Conservation (phyloP, 257 asterid genomes). For the Fraxinus excelsior region DNA sequence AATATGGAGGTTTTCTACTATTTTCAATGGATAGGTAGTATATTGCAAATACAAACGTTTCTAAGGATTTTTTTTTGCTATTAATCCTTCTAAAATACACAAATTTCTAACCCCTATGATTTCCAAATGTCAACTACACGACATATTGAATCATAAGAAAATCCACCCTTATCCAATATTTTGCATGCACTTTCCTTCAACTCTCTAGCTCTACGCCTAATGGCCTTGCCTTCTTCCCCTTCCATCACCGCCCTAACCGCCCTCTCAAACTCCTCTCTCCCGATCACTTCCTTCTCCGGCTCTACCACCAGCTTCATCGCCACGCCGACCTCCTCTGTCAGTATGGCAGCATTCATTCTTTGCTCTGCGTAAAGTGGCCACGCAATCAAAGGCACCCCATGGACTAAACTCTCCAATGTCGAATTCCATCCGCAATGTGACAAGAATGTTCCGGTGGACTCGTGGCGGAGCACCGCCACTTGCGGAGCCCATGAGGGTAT, state of each 20-base stretch:
- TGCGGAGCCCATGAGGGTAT: slow-evolving; percentile 51
- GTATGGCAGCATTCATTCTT: slow-evolving; percentile 43
- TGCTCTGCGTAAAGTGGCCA: slow-evolving; percentile 63
- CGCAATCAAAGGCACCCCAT: slow-evolving; percentile 52
- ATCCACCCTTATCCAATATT: slow-evolving; percentile 33
- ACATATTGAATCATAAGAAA: slow-evolving; percentile 25
- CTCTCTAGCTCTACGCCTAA: slow-evolving; percentile 27
- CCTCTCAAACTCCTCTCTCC: slow-evolving; percentile 35
- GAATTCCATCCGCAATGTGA: slow-evolving; percentile 66
- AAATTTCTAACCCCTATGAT: not conserved
- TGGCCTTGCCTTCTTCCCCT: slow-evolving; percentile 33
- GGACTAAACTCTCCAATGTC: slow-evolving; percentile 36
- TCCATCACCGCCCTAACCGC: slow-evolving; percentile 42
- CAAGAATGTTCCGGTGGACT: slow-evolving; percentile 37
- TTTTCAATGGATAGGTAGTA: too few species aligned
- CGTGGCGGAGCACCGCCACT: slow-evolving; percentile 36
- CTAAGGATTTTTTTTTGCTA: too few species aligned
- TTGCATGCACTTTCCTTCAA: slow-evolving; percentile 36
- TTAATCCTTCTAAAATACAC: too few species aligned
- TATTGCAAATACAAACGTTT: too few species aligned
- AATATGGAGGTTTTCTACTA: too few species aligned
- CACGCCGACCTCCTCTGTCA: slow-evolving; percentile 45
- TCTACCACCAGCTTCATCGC: slow-evolving; percentile 30
- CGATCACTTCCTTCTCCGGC: slow-evolving; percentile 16
- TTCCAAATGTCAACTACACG: slow-evolving; percentile 11